A percentile compares a stretch with the other conserved stretches of the same genome.
Evolutionary conservation across 441 rosid genomes (phyloP).

Genomic region (Pelargonium exstipulatum): DNA sequence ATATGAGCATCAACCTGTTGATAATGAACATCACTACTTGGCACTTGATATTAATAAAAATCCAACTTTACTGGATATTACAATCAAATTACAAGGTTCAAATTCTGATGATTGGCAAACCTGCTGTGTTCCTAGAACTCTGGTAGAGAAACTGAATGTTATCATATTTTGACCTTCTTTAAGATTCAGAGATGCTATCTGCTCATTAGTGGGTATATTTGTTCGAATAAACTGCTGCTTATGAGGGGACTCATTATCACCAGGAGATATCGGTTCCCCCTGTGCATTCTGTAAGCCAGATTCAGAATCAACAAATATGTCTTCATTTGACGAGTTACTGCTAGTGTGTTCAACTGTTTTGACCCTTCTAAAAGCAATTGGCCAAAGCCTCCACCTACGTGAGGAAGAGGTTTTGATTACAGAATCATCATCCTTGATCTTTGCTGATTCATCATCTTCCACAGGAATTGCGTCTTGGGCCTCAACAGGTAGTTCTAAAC

Average conservation of each 20-base stretch:
- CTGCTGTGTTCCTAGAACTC: slow-evolving; percentile 86
- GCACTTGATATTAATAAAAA: slow-evolving; percentile 16
- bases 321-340: slow-evolving; percentile 66
- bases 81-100: slow-evolving; percentile 6
- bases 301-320: slow-evolving; percentile 68
- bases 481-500: slow-evolving; percentile 51
- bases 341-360: slow-evolving; percentile 58
- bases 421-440: slow-evolving; percentile 39
- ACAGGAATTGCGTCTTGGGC: slow-evolving; percentile 56
- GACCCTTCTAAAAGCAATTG: slow-evolving; percentile 68
- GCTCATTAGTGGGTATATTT: slow-evolving; percentile 73
- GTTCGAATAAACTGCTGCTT: slow-evolving; percentile 60
- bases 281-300: slow-evolving; percentile 43
- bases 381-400: slow-evolving; percentile 81
- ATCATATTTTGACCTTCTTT: slow-evolving; percentile 82
- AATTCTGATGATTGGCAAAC: slow-evolving; percentile 33
- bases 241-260: slow-evolving; percentile 44
- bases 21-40: slow-evolving; percentile 15
- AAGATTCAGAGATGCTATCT: slow-evolving; percentile 74
- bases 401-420: slow-evolving; percentile 39
- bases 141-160: slow-evolving; percentile 81
- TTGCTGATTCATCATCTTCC: slow-evolving; percentile 39
- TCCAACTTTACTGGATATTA: neutral
- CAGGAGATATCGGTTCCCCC: slow-evolving; percentile 28
- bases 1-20: slow-evolving; percentile 81